phyloP scores from a whole-genome alignment of 208 protist genomes.

The Jaenimonas drosophilae region DNA sequence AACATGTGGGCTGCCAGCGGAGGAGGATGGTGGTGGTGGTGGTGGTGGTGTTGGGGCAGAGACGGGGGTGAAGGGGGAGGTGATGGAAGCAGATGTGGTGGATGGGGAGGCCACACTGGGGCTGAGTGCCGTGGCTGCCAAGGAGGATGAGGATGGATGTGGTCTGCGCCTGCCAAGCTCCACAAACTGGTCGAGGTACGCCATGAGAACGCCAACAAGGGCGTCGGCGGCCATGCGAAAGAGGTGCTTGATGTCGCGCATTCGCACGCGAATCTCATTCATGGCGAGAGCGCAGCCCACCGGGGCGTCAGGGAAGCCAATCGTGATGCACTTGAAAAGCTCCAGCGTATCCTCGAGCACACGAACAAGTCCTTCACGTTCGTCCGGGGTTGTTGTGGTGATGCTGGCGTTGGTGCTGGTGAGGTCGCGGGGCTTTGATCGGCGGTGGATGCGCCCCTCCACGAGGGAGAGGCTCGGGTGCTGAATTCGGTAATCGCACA shows the following conservation, averaged over 20 bases:
- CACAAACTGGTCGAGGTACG: too few relatives aligned
- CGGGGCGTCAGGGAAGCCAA: background rate
- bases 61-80: too few relatives aligned
- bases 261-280: background rate
- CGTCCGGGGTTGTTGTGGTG: background rate
- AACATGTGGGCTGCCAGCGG: too few relatives aligned
- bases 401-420: background rate
- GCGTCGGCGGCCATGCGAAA: conserved; percentile 9
- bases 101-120: too few relatives aligned
- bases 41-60: too few relatives aligned
- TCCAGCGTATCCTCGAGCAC: conserved; percentile 20
- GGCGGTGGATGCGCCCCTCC: too few relatives aligned
- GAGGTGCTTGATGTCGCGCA: conserved; percentile 8
- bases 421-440: background rate
- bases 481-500: conserved; percentile 20
- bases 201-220: conserved; percentile 8
- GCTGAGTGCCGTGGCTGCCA: too few relatives aligned
- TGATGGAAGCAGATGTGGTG: too few relatives aligned
- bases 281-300: background rate
- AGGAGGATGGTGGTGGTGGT: too few relatives aligned
- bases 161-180: too few relatives aligned
- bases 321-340: conserved; percentile 16
- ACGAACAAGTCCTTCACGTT: background rate
- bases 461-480: conserved; percentile 15
- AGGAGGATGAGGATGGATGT: too few relatives aligned